Evolutionary conservation across 345 rosid species (phyloP), one percentile per base, ranked within the genome.

Genomic region (Zanthoxylum bungeanum): DNA sequence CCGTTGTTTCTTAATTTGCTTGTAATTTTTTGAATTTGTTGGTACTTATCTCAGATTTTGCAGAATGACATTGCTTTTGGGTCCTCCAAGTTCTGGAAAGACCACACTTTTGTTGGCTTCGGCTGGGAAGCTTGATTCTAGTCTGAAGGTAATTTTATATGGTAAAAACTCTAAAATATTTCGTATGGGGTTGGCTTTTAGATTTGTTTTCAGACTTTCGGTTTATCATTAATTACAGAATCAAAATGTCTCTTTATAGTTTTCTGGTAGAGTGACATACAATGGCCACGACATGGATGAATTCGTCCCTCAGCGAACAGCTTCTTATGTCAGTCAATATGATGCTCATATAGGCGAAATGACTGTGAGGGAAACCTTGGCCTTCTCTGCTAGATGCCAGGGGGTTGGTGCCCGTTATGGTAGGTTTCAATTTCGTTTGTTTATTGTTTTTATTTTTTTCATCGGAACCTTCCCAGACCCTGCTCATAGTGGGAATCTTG

Each of bases 301-400:
- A 12, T 40, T 40, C 3, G 46, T 40, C 14, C 46, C 46, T 40
- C 46, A 40, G 46, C 9, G 46, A 40, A 40, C 46, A 40, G 46
- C 46, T 40, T 12, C 46, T 40, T 40, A 40, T 40, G 12, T 40
- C 46, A 40, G 46, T 42, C 47, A 42, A 12, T 17, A 42, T 42
- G 47, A 42, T 42, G 17, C 14, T 42, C 47, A 42, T 42, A 42
- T 12, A 14, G 47, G 47, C 3, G 47, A 42, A 42, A 42, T 42
- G 47, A 42, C 47, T 42, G 47, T 42, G 17, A 42, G 47, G 47
- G 47, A 42, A 42, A 42, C 47, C 14, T 42, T 42, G 47, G 47
- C 47, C 44, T 93, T 91, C 80, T 87, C 96, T 1, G 97, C 96
- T 19, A 81, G 84, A 75, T 91, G 93, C 78, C 98, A 91, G 74